These are phyloP conservation scores for Gynandropsis gynandra DNA, from an alignment of 345 rosid genomes.

Conservation along the genomic window DNA sequence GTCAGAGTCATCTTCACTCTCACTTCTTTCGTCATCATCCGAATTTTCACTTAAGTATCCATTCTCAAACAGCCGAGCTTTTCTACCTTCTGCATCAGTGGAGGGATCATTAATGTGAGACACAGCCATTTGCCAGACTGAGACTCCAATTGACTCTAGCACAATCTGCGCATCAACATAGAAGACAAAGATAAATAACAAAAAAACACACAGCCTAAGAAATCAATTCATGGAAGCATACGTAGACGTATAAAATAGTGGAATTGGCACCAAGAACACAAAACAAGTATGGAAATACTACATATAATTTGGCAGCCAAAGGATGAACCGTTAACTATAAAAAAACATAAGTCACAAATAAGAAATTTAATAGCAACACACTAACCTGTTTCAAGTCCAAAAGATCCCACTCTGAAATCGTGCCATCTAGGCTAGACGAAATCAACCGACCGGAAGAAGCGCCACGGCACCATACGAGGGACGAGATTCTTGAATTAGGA, in stretches of 20 bases:
- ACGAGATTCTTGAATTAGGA: constrained; percentile 64
- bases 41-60: constrained; percentile 35
- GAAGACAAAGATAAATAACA: not conserved
- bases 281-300: too few relatives aligned
- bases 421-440: constrained; percentile 80
- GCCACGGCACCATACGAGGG: constrained; percentile 67
- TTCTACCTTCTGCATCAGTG: constrained; percentile 22
- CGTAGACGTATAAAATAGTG: too few relatives aligned
- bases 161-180: constrained; percentile 44
- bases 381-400: constrained; percentile 75
- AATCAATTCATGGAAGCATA: not conserved
- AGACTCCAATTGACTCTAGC: constrained; percentile 60
- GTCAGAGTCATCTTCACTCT: constrained; percentile 50
- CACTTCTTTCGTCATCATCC: constrained; percentile 35
- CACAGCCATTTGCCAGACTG: constrained; percentile 94
- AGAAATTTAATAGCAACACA: not conserved
- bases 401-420: constrained; percentile 82
- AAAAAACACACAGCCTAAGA: constrained; percentile 4
- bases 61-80: constrained; percentile 36
- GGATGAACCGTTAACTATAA: not conserved
- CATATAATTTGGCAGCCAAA: too few relatives aligned
- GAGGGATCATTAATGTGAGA: constrained; percentile 31
- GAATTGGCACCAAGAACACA: not conserved
- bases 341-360: not conserved
- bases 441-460: constrained; percentile 70